Conservation (phyloP, 495 filamentous ascomycete species). For the Aspergillus egyptiacus region DNA sequence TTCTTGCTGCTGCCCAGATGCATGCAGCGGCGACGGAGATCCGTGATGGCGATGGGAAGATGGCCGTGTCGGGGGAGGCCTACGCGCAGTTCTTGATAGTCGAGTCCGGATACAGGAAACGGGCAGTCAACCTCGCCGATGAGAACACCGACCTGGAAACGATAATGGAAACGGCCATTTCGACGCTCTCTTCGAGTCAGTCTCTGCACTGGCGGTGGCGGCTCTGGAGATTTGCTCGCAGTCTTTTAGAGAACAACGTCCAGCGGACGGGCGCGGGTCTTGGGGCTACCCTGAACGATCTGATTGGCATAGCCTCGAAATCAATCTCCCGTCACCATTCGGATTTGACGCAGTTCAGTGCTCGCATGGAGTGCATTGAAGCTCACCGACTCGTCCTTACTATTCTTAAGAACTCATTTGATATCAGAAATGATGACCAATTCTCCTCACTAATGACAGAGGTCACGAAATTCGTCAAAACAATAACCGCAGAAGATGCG, state of each 20-base stretch:
- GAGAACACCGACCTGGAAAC: slow-evolving; percentile 21
- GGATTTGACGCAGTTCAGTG: slow-evolving; percentile 23
- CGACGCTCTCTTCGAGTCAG: slow-evolving; percentile 33
- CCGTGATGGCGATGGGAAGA: slow-evolving; percentile 24
- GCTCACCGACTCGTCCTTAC: slow-evolving; percentile 35
- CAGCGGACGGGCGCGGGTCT: slow-evolving; percentile 21
- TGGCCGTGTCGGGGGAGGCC: slow-evolving; percentile 25
- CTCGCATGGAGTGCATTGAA: slow-evolving; percentile 35
- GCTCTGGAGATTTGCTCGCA: slow-evolving; percentile 39
- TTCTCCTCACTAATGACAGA: slow-evolving; percentile 27
- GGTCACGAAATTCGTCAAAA: slow-evolving; percentile 25
- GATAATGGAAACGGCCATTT: slow-evolving; percentile 25
- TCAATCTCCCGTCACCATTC: slow-evolving; percentile 31
- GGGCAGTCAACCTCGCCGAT: slow-evolving; percentile 20
- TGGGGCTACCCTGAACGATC: slow-evolving; percentile 11
- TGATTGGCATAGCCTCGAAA: slow-evolving; percentile 26
- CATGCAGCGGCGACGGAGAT: slow-evolving; percentile 28
- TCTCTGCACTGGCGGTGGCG: slow-evolving; percentile 43
- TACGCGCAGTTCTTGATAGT: slow-evolving; percentile 37
- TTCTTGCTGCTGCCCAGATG: slow-evolving; percentile 30
- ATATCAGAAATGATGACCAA: slow-evolving; percentile 15
- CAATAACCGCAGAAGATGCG: slow-evolving; percentile 26
- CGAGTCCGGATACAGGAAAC: slow-evolving; percentile 33
- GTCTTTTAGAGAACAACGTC: slow-evolving; percentile 29
- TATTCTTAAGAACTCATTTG: slow-evolving; percentile 19